A percentile compares a stretch with the other conserved stretches of the same genome.
Evolutionary conservation across 495 filamentous ascomycete genomes (phyloP).

Genomic region (Podospora fimiseda): DNA sequence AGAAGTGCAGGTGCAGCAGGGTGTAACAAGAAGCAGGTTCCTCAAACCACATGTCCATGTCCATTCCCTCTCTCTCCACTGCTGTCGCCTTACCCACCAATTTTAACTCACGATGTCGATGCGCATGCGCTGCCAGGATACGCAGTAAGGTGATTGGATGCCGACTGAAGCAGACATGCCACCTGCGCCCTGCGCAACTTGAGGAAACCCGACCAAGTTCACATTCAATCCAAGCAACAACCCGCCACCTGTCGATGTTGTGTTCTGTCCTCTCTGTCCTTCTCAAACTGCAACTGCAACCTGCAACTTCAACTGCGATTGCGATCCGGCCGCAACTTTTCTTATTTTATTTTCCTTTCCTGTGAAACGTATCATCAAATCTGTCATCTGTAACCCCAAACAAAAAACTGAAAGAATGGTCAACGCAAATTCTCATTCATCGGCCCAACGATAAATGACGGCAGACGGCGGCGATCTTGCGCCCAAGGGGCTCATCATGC

Average conservation of each 20-base stretch:
- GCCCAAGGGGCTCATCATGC: too few relatives aligned
- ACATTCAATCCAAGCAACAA: neutral
- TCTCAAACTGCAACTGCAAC: too few relatives aligned
- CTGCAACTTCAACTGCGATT: too few relatives aligned
- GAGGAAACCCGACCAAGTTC: neutral
- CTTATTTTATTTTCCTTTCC: too few relatives aligned
- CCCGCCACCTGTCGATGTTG: constrained; percentile 29
- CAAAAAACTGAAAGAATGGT: neutral
- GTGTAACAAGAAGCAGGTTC: neutral
- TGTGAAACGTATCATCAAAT: constrained; percentile 12
- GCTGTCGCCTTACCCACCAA: too few relatives aligned
- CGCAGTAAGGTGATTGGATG: neutral
- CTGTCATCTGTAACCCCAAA: too few relatives aligned
- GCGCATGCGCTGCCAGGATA: too few relatives aligned
- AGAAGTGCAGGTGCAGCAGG: constrained; percentile 4
- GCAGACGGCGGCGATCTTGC: constrained; percentile 16
- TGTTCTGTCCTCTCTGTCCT: constrained; percentile 17
- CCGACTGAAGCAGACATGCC: constrained; percentile 5
- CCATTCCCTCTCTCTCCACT: too few relatives aligned
- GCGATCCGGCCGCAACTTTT: constrained; percentile 19
- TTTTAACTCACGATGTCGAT: too few relatives aligned
- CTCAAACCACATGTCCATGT: too few relatives aligned
- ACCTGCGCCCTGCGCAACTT: constrained; percentile 12
- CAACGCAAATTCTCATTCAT: neutral
- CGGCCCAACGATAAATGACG: constrained; percentile 13